Evolutionary conservation across 352 stramenopile species (phyloP).

Genomic region (Pythium guiyangense): DNA sequence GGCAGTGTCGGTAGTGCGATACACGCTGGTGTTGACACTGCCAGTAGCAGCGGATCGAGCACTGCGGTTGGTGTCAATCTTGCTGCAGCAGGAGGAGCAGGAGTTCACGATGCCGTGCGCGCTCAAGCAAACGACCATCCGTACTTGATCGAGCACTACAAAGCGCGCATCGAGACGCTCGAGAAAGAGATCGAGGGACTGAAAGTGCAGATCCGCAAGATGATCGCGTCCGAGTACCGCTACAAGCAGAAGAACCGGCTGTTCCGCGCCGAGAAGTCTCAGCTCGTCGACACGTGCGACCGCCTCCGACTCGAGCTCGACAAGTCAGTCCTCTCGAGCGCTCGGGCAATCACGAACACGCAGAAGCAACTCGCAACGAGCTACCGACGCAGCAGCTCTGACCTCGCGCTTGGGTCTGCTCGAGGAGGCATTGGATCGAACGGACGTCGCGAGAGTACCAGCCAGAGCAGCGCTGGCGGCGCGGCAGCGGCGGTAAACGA

Average conservation of each 20-base stretch:
- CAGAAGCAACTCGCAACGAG: slow-evolving; percentile 8
- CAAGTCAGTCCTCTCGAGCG: slow-evolving; percentile 25
- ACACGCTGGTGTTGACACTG: neutral
- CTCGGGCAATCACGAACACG: slow-evolving; percentile 24
- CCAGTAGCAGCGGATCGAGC: neutral
- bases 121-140: slow-evolving; percentile 49
- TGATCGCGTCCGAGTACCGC: slow-evolving; percentile 74
- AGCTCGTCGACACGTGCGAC: slow-evolving; percentile 44
- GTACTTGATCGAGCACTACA: slow-evolving; percentile 65
- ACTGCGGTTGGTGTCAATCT: neutral
- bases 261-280: slow-evolving; percentile 37
- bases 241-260: slow-evolving; percentile 68
- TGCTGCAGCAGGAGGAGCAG: neutral
- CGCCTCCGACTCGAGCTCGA: slow-evolving; percentile 44
- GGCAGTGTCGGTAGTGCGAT: neutral
- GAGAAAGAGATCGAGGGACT: slow-evolving; percentile 54
- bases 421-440: neutral
- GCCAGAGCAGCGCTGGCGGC: neutral
- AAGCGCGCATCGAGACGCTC: slow-evolving; percentile 40
- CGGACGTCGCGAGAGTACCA: neutral
- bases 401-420: neutral
- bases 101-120: neutral
- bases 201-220: slow-evolving; percentile 70
- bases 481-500: slow-evolving; percentile 24
- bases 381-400: slow-evolving; percentile 1